These are phyloP conservation scores for Cladobotryum mycophilum DNA, from an alignment of 2,329 filamentous ascomycete species.

Conservation along the genomic window DNA sequence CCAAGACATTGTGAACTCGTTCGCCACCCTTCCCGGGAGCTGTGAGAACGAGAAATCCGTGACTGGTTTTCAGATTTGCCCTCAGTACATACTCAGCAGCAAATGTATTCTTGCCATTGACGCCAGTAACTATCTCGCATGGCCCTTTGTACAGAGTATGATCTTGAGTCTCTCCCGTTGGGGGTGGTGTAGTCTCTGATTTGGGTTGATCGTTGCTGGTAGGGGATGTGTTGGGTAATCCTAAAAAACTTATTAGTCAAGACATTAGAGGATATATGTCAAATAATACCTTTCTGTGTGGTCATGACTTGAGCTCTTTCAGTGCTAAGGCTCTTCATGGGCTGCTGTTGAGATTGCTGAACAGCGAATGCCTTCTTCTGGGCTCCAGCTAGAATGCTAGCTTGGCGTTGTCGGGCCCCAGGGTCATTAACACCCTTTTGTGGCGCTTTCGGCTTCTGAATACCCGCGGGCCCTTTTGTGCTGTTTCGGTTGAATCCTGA, in stretches of 20 bases:
- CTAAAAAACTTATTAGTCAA: too few relatives aligned
- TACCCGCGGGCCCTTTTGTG: too few relatives aligned
- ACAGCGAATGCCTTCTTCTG: neutral
- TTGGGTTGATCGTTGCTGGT: neutral
- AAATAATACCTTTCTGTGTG: too few relatives aligned
- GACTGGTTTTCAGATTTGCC: conserved; percentile 10
- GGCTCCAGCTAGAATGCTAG: too few relatives aligned
- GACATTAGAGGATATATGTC: too few relatives aligned
- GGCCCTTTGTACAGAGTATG: conserved; percentile 14
- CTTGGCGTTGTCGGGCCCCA: too few relatives aligned
- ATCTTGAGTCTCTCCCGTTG: conserved; percentile 4
- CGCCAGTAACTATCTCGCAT: conserved; percentile 14
- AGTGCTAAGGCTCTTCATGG: neutral
- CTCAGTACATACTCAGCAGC: conserved; percentile 14
- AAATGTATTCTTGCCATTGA: conserved; percentile 1
- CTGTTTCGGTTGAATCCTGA: neutral
- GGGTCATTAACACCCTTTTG: too few relatives aligned
- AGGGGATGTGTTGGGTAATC: neutral
- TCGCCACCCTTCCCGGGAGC: conserved; percentile 7
- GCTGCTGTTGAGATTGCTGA: neutral
- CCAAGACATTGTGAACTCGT: conserved; percentile 15
- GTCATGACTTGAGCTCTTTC: neutral
- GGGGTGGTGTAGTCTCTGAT: neutral
- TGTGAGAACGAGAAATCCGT: conserved; percentile 17
- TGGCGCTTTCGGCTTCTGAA: too few relatives aligned